phyloP scores from a whole-genome alignment of 495 filamentous ascomycete species.

The Xanthoparmelia taractica region DNA sequence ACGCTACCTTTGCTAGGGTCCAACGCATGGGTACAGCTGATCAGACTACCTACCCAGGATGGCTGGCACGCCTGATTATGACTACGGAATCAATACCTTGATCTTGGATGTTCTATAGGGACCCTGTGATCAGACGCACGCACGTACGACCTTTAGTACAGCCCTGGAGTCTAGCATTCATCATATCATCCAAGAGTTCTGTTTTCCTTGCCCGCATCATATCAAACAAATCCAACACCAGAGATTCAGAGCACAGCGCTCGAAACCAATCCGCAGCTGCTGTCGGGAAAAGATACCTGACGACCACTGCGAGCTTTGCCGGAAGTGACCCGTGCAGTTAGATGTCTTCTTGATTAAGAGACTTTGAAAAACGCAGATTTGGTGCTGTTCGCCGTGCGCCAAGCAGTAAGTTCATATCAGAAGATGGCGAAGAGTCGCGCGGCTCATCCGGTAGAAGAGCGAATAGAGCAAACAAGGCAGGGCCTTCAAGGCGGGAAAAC shows the following conservation, averaged over 20 bases:
- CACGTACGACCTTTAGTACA: background rate
- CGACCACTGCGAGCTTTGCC: conserved; percentile 30
- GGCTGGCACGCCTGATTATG: background rate
- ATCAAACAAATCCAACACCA: conserved; percentile 46
- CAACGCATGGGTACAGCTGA: background rate
- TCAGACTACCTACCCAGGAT: background rate
- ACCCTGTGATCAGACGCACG: background rate
- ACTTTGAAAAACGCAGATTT: background rate
- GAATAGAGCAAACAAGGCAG: conserved; percentile 39
- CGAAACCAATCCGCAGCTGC: conserved; percentile 50
- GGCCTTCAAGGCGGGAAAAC: conserved; percentile 38
- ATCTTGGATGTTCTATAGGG: background rate
- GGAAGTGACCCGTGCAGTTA: conserved; percentile 42
- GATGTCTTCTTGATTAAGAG: conserved; percentile 24
- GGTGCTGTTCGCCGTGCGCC: background rate
- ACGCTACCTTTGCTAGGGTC: background rate
- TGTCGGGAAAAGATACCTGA: conserved; percentile 42
- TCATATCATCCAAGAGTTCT: background rate
- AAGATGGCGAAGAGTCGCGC: conserved; percentile 45
- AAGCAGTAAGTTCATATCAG: conserved; percentile 41
- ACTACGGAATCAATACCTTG: background rate
- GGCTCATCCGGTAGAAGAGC: conserved; percentile 43
- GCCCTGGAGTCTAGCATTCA: background rate
- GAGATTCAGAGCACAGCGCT: conserved; percentile 57
- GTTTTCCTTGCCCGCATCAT: background rate